phyloP scores from a whole-genome alignment of 1,284 basidiomycete genomes.

The Cryptococcus depauperatus region DNA sequence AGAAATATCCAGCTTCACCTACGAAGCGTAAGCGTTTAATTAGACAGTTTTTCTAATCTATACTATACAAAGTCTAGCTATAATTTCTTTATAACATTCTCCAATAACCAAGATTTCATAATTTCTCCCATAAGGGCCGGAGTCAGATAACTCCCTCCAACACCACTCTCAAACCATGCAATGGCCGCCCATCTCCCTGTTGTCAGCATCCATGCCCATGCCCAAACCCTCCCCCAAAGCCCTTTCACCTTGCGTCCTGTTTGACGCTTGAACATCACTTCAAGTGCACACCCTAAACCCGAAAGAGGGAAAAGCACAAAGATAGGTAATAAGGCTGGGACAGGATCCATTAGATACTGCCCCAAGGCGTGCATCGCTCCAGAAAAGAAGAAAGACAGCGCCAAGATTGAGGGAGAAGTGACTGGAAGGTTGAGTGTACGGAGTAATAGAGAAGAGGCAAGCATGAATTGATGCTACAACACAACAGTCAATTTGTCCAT shows the following conservation, averaged over 20 bases:
- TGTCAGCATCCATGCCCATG: constrained; percentile 23
- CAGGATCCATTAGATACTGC: constrained; percentile 31
- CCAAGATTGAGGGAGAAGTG: constrained; percentile 19
- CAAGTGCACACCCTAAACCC: constrained; percentile 28
- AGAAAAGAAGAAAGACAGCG: constrained; percentile 35
- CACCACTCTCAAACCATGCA: constrained; percentile 34
- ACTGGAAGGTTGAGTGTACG: constrained; percentile 16
- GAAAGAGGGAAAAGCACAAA: constrained; percentile 33
- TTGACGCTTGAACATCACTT: constrained; percentile 28
- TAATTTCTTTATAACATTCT: constrained; percentile 2
- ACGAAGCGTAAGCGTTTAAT: no score
- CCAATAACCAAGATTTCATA: neutral
- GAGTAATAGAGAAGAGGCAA: constrained; percentile 26
- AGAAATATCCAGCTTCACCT: no score
- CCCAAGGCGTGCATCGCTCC: constrained; percentile 38
- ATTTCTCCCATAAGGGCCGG: constrained; percentile 7
- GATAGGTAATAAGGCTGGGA: constrained; percentile 25
- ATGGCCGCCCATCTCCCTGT: constrained; percentile 20
- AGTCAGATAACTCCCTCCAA: constrained; percentile 21
- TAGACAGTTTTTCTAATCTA: no score
- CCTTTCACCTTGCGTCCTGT: constrained; percentile 38
- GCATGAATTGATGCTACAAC: constrained; percentile 35
- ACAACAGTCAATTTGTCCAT: neutral
- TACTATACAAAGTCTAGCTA: no score
- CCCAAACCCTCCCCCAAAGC: constrained; percentile 34